These are phyloP conservation scores for Aspergillus saccharolyticus DNA, from an alignment of 495 filamentous ascomycete genomes.

Conservation along the genomic window DNA sequence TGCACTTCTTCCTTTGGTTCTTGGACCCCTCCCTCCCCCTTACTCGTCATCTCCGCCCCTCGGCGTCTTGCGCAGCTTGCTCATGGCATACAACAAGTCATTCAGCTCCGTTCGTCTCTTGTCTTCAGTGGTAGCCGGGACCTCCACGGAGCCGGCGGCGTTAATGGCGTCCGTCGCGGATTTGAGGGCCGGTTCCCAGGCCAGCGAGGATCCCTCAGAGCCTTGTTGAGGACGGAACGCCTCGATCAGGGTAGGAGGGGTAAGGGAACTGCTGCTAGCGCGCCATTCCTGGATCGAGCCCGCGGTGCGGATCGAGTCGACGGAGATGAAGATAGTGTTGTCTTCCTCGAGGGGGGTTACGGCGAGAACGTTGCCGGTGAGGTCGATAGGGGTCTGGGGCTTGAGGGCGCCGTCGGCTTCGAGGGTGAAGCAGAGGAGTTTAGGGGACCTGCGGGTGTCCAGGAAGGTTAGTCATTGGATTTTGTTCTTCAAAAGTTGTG, in stretches of 20 bases:
- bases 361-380: conserved; percentile 60
- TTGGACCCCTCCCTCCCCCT: too few relatives aligned
- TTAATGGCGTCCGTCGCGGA: conserved; percentile 27
- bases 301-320: conserved; percentile 49
- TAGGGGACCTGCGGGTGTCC: conserved; percentile 47
- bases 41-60: conserved; percentile 23
- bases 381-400: conserved; percentile 39
- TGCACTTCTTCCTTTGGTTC: too few relatives aligned
- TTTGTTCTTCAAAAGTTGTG: too few relatives aligned
- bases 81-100: conserved; percentile 63
- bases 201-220: conserved; percentile 12
- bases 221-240: conserved; percentile 20
- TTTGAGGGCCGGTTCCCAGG: conserved; percentile 23
- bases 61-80: conserved; percentile 63
- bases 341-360: conserved; percentile 32
- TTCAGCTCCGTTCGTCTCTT: conserved; percentile 32
- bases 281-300: conserved; percentile 37
- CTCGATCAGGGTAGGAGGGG: conserved; percentile 26
- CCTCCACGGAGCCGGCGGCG: conserved; percentile 28
- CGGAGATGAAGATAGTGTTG: conserved; percentile 47
- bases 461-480: not conserved
- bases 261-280: conserved; percentile 11
- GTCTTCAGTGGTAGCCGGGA: conserved; percentile 27
- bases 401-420: conserved; percentile 36
- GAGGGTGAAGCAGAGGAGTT: conserved; percentile 55